Percentiles rank a stretch among this genome's conserved stretches.
Evolutionary conservation across 2,329 filamentous ascomycete genomes (phyloP).

Genomic region (Colletotrichum aenigma): DNA sequence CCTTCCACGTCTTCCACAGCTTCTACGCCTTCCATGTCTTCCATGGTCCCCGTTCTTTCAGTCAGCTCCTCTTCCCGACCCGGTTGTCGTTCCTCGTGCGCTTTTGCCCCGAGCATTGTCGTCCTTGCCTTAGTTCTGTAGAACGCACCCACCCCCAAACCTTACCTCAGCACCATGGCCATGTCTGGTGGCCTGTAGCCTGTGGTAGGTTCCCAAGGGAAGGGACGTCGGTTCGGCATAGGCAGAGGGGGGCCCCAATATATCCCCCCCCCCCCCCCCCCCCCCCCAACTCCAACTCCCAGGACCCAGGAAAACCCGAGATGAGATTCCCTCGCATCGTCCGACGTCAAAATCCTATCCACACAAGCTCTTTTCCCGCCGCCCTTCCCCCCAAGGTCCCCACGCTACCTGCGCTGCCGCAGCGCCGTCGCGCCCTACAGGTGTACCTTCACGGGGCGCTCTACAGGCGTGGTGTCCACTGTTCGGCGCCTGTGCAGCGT

Average conservation of each 20-base stretch:
- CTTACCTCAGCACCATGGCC: neutral
- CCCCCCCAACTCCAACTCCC: neutral
- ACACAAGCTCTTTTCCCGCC: neutral
- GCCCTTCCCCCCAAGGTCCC: neutral
- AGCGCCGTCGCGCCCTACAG: neutral
- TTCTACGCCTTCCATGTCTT: conserved; percentile 2
- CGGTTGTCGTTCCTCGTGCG: neutral
- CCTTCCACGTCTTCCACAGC: neutral
- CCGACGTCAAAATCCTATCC: neutral
- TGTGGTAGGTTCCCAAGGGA: neutral
- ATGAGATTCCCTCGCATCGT: neutral
- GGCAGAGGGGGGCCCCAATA: neutral
- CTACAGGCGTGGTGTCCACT: neutral
- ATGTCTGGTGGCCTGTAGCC: neutral
- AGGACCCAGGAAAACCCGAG: neutral
- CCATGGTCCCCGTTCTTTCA: neutral
- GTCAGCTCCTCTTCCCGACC: neutral
- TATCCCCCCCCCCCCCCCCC: neutral
- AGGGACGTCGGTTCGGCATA: neutral
- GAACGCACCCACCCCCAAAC: conserved; percentile 5
- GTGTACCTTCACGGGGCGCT: neutral
- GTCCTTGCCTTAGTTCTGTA: neutral
- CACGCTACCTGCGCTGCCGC: neutral
- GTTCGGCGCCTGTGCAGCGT: neutral
- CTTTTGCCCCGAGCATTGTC: conserved; percentile 5